A percentile compares a stretch with the other conserved stretches of the same genome.
These are phyloP conservation scores for Calycina marina DNA, from an alignment of 2,329 filamentous ascomycete genomes.

Conservation along the genomic window DNA sequence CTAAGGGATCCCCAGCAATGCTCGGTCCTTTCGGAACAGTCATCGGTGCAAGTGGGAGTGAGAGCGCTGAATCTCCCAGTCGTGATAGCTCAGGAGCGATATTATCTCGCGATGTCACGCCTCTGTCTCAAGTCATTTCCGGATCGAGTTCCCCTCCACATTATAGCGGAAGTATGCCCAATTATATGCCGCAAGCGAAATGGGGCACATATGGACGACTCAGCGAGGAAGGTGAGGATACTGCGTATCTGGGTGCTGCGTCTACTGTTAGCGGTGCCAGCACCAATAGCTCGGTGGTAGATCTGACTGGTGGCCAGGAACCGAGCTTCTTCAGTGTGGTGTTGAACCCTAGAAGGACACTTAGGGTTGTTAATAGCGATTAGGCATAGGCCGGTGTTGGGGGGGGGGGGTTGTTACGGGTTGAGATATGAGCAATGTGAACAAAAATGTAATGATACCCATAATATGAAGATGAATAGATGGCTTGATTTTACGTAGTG, in stretches of 20 bases:
- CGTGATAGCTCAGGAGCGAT: too few relatives aligned
- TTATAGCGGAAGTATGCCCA: too few relatives aligned
- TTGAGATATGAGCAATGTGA: not conserved
- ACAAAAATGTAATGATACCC: not conserved
- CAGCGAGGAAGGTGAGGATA: slow-evolving; percentile 19
- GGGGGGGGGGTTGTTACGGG: not conserved
- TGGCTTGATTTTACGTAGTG: too few relatives aligned
- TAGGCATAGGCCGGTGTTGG: slow-evolving; percentile 3
- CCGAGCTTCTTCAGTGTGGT: slow-evolving; percentile 59
- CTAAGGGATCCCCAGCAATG: slow-evolving; percentile 4
- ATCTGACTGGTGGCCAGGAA: slow-evolving; percentile 46
- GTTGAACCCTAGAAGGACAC: slow-evolving; percentile 50
- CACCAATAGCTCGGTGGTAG: slow-evolving; percentile 30
- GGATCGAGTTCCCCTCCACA: too few relatives aligned
- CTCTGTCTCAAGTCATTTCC: too few relatives aligned
- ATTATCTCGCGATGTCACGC: too few relatives aligned
- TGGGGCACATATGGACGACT: slow-evolving; percentile 9
- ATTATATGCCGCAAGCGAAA: too few relatives aligned
- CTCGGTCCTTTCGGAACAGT: slow-evolving; percentile 18
- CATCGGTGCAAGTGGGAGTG: slow-evolving; percentile 9
- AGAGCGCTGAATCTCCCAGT: slow-evolving; percentile 4
- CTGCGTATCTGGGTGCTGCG: slow-evolving; percentile 11
- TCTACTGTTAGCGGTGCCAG: slow-evolving; percentile 14
- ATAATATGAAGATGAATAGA: not conserved
- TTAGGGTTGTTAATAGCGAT: slow-evolving; percentile 48